A percentile compares a stretch with the other conserved stretches of the same genome.
Conservation (phyloP, 2,329 filamentous ascomycete species). For the Teratosphaeria zuluensis region DNA sequence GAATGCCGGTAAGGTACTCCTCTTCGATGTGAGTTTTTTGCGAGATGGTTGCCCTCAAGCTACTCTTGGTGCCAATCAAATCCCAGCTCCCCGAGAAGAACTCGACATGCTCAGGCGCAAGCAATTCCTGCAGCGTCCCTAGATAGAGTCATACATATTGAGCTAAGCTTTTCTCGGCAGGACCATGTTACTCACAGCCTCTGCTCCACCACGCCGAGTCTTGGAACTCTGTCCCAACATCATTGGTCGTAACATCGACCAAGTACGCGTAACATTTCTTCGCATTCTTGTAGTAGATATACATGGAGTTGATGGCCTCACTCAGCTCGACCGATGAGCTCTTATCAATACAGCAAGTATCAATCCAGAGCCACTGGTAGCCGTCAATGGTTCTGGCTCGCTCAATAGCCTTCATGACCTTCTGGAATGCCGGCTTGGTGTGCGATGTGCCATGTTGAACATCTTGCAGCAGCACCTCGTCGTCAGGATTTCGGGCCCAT, state of each 20-base stretch:
- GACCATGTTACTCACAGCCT: neutral
- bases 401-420: slow-evolving; percentile 3
- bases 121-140: slow-evolving; percentile 3
- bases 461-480: slow-evolving; percentile 6
- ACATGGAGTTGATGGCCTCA: slow-evolving; percentile 10
- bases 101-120: neutral
- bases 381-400: slow-evolving; percentile 2
- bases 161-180: neutral
- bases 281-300: neutral
- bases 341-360: slow-evolving; percentile 18
- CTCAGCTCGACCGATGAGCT: slow-evolving; percentile 9
- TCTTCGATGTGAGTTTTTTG: neutral
- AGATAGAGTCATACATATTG: neutral
- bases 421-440: slow-evolving; percentile 4
- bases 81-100: neutral
- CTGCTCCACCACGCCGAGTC: neutral
- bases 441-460: slow-evolving; percentile 2
- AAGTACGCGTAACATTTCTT: slow-evolving; percentile 1
- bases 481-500: slow-evolving; percentile 15
- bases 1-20: neutral
- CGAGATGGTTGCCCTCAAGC: neutral
- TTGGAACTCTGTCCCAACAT: neutral
- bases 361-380: neutral
- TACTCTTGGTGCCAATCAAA: neutral
- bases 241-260: neutral